A percentile compares a stretch with the other conserved stretches of the same genome.
Evolutionary conservation across 352 stramenopile species (phyloP).

Genomic region (Globisporangium radiosum): DNA sequence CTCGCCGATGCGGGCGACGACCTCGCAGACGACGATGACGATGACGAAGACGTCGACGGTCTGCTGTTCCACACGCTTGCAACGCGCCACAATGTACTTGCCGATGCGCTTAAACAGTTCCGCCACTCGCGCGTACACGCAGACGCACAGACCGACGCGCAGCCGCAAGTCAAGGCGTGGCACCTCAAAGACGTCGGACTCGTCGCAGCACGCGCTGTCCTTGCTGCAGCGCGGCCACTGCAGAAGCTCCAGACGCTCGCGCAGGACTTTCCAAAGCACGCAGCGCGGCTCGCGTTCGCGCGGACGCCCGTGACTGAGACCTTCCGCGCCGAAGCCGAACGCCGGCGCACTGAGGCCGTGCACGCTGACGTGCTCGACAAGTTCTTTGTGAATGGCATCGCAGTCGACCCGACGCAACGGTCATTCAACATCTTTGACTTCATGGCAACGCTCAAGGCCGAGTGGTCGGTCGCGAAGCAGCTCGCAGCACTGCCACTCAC

Average conservation of each 20-base stretch:
- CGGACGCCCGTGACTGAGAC: conserved; percentile 44
- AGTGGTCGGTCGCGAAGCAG: conserved; percentile 73
- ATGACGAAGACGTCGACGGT: conserved; percentile 25
- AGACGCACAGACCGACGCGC: conserved; percentile 21
- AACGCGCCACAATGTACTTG: conserved; percentile 33
- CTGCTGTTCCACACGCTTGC: conserved; percentile 57
- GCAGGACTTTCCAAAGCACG: conserved; percentile 88
- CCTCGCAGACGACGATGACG: conserved; percentile 18
- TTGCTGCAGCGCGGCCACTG: conserved; percentile 72
- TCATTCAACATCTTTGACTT: conserved; percentile 93
- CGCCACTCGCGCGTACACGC: conserved; percentile 39
- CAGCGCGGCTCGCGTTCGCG: conserved; percentile 66
- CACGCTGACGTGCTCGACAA: conserved; percentile 42
- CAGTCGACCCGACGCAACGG: conserved; percentile 64
- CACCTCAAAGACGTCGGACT: conserved; percentile 87
- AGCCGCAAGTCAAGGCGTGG: conserved; percentile 64
- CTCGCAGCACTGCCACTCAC: conserved; percentile 41
- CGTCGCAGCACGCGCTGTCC: conserved; percentile 63
- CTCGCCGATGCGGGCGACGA: conserved; percentile 20
- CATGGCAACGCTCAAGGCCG: conserved; percentile 67
- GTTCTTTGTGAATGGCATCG: conserved; percentile 86
- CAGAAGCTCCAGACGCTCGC: conserved; percentile 70
- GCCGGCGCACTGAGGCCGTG: conserved; percentile 23
- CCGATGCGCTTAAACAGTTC: conserved; percentile 45
- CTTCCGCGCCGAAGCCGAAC: conserved; percentile 37